Conservation (phyloP, 192 early-diverging fungal genomes). For the Umbelopsis sp. region DNA sequence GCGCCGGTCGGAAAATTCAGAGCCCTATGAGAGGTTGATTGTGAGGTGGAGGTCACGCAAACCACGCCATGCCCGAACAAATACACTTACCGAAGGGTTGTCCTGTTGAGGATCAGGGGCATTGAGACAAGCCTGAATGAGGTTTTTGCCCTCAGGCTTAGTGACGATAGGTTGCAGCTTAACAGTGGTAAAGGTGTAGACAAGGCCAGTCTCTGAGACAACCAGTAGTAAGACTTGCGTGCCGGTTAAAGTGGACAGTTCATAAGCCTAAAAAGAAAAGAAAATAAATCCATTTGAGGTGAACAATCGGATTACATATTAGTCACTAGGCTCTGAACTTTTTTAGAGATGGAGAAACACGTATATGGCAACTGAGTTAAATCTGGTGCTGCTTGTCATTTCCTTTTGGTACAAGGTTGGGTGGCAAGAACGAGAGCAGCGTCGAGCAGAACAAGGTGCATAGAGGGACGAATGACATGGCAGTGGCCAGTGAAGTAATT, state of each 20-base stretch:
- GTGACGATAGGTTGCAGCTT: constrained; percentile 92
- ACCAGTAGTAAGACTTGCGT: constrained; percentile 92
- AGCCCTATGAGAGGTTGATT: not conserved
- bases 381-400: not conserved
- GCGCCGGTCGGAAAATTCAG: constrained; percentile 4
- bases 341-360: constrained; percentile 17
- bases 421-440: too few relatives aligned
- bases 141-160: constrained; percentile 86
- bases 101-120: constrained; percentile 59
- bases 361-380: constrained; percentile 23
- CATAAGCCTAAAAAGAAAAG: constrained; percentile 67
- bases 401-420: too few relatives aligned
- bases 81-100: not conserved
- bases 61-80: not conserved
- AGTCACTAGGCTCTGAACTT: constrained; percentile 22
- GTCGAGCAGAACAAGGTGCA: not conserved
- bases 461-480: too few relatives aligned
- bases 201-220: constrained; percentile 92
- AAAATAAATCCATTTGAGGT: constrained; percentile 18
- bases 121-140: constrained; percentile 91
- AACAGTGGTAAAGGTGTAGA: constrained; percentile 93
- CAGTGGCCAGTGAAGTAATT: too few relatives aligned
- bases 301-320: constrained; percentile 24
- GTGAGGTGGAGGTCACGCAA: too few relatives aligned
- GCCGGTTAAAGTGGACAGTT: constrained; percentile 90